Evolutionary conservation across 1,284 basidiomycete species (phyloP), one percentile per base, ranked within the genome.

Genomic region (Cryptococcus sp.): DNA sequence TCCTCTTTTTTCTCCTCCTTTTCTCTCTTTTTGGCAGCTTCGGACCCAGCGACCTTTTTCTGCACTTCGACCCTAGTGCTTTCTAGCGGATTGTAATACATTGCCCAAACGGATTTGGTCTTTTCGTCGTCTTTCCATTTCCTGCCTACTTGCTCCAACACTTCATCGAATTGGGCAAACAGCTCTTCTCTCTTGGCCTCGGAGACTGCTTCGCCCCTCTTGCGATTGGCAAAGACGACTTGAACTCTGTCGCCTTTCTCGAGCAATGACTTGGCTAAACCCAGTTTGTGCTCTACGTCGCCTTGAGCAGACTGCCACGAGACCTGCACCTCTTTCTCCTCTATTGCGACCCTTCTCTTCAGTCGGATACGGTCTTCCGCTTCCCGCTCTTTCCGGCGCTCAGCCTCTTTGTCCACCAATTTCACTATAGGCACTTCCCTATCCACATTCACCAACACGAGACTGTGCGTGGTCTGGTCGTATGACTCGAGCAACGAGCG

Each of bases 21-120:
- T 10, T 50, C 50, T 39, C 51, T 38, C 50, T 55, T 55, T 59
- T 67, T 69, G 15, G 59, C 92, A 62, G 91, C 89, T 79, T 89
- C 91, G 76, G 89, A 87, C 20, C 91, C 89, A 23, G 84, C 78
- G 55, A 93, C 57, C 62, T 70, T 85, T 60, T 85, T 84, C 78
- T 86, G 87, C 79, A 84, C 87, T 45, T 94, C 82, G 70, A 94
- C 91, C 64, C 95, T 90, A 54, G 97, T 80, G 71, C 93, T 90
- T 52, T 80, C 84, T 70, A 87, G 86, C 26, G 91, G 85, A 73
- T 96, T 91, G 61, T 66, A 76, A 63, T 85, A 84, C 69, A 89
- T 92, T 80, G 95, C 90, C 79, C 63, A 64, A 64, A 78, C 65
- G 64, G 89, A 89, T 81, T 87, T 86, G 53, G 85, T 88, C 38